Evolutionary conservation across 352 stramenopile genomes (phyloP).

Genomic region (Pythium biforme): DNA sequence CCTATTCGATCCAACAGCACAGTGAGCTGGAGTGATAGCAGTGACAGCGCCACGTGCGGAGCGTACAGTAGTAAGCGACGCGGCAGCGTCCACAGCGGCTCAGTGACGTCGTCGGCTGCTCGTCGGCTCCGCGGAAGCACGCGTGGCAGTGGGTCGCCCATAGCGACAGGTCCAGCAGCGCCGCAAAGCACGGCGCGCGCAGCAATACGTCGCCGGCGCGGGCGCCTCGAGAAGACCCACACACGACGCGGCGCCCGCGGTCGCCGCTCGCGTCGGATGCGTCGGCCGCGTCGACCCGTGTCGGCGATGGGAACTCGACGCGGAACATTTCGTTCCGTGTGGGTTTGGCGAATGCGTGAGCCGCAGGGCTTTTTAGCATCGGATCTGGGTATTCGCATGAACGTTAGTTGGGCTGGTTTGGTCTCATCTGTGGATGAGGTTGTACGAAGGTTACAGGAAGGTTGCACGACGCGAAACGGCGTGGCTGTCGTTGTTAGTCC

Average conservation of each 20-base stretch:
- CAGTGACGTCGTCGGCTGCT: conserved; percentile 19
- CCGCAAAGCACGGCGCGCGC: conserved; percentile 27
- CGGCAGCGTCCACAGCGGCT: conserved; percentile 60
- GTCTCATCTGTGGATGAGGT: background rate
- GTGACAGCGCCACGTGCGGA: no score
- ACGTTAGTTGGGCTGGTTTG: no score
- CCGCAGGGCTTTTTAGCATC: no score
- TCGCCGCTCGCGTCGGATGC: conserved; percentile 24
- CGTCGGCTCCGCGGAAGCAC: conserved; percentile 42
- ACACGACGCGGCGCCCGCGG: conserved; percentile 36
- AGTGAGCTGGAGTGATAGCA: no score
- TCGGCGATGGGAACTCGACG: background rate
- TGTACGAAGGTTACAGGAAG: conserved; percentile 1
- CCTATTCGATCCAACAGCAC: conserved; percentile 25
- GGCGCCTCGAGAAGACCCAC: conserved; percentile 12
- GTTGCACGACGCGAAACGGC: conserved; percentile 18
- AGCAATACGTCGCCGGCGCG: conserved; percentile 37
- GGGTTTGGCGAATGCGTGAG: no score
- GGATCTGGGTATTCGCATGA: no score
- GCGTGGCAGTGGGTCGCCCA: conserved; percentile 63
- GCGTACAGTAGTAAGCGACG: conserved; percentile 62
- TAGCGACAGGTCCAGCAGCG: conserved; percentile 48
- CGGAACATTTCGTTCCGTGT: conserved; percentile 12
- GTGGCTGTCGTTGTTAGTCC: background rate
- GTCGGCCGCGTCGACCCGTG: background rate